Base-by-base conservation (phyloP, 805 yeast species). In the Ogataea salicorniae region DNA sequence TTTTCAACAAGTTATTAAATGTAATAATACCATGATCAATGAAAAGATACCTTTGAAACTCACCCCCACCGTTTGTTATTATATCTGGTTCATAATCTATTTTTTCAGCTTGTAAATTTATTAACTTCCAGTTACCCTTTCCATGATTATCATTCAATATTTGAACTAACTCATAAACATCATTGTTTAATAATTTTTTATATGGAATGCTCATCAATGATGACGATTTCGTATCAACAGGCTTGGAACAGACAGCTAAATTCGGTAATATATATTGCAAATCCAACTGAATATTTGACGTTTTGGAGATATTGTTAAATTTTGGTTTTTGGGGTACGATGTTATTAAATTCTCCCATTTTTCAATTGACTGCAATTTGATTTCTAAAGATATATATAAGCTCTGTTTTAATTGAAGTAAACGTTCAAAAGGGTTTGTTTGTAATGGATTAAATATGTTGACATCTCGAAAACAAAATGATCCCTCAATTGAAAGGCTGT, bases 1-100 rank as follows among this genome's bases (percentile, higher is more conserved):
- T 60, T 2, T 59, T 54, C 4, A 76, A 61, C 9, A 91, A 58
- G n/a, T 75, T 55, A 1, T 63, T 49, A 42, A 91, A 74, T 1
- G 88, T 76, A 0, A 95, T 87, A 0, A 94, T 81, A 42, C 77
- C 75, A 62, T 91, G 96, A 61, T 92, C 97, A 11, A 81, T 75
- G 67, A 85, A 82, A 0, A 90, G 94, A 46, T 59, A 66, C 47
- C 70, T 68, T 16, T 60, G 50, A 16, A 79, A 75, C 38, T 45
- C 29, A 15, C 64, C 69, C 1, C 51, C 54, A 18, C 72, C 72
- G 9, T 75, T 75, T 22, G 68, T 66, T 13, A 70, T 37, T n/a
- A 40, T 17, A 13, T 22, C 17, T 4, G 45, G 69, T 17, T 66
- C 62, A 42, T 69, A 68, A 0, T 73, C 73, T 41, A 63, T 42